These are phyloP conservation scores for Hymenoscyphus occultus DNA, from an alignment of 2,329 filamentous ascomycete genomes.

Conservation along the genomic window DNA sequence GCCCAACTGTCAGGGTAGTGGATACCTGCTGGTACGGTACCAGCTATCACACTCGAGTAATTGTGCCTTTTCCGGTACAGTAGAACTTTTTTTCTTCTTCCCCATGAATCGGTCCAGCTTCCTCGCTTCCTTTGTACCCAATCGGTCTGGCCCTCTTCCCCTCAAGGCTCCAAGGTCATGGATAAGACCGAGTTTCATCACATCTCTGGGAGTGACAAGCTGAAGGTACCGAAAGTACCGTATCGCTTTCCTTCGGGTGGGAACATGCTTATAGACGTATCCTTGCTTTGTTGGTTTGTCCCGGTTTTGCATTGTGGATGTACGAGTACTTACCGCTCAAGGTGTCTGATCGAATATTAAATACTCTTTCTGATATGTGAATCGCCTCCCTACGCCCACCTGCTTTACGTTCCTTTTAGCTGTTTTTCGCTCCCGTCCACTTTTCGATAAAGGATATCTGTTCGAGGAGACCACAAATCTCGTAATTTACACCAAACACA, in stretches of 20 bases:
- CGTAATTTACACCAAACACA: slow-evolving; percentile 2
- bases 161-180: background rate
- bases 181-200: background rate
- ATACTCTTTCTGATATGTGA: slow-evolving; percentile 6
- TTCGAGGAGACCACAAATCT: background rate
- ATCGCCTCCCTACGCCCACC: slow-evolving; percentile 2
- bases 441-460: background rate
- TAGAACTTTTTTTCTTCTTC: background rate
- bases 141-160: slow-evolving; percentile 2
- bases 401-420: slow-evolving; percentile 2
- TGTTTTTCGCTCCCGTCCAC: background rate
- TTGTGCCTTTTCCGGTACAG: no score
- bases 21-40: background rate
- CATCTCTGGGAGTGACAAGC: background rate
- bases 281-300: no score
- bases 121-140: slow-evolving; percentile 2
- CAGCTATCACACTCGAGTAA: no score
- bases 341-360: background rate
- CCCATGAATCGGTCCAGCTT: background rate
- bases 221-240: no score
- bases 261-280: no score
- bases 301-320: no score
- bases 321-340: background rate
- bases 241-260: no score
- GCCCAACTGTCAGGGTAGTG: background rate